phyloP scores from a whole-genome alignment of 2,329 filamentous ascomycete genomes.

The Hypomyces perniciosus region DNA sequence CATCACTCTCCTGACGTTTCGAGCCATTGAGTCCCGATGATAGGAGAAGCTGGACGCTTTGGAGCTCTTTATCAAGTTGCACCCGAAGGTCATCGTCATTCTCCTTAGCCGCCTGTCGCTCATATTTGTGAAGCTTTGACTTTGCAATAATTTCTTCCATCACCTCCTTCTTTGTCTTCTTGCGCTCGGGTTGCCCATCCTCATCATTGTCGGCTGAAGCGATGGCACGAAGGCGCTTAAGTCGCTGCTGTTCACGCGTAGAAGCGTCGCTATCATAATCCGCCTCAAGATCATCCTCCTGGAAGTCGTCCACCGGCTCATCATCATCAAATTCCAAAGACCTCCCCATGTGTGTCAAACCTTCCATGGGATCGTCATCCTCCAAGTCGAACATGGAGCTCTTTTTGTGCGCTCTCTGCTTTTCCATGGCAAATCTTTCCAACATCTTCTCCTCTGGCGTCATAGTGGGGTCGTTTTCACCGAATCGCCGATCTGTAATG shows the following conservation, averaged over 20 bases:
- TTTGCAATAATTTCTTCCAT: conserved; percentile 98
- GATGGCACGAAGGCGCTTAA: conserved; percentile 50
- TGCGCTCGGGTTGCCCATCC: conserved; percentile 64
- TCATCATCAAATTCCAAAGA: conserved; percentile 59
- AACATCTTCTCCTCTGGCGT: conserved; percentile 87
- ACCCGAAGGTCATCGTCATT: conserved; percentile 84
- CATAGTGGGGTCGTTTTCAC: conserved; percentile 92
- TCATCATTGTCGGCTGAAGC: conserved; percentile 40
- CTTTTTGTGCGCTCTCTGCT: conserved; percentile 71
- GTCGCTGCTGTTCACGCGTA: conserved; percentile 46
- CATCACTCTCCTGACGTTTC: conserved; percentile 22
- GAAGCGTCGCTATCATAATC: conserved; percentile 52
- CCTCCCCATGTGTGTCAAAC: conserved; percentile 79
- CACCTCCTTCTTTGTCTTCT: conserved; percentile 93
- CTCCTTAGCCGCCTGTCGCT: conserved; percentile 86
- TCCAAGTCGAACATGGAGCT: conserved; percentile 85
- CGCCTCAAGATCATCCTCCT: conserved; percentile 64
- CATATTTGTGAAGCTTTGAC: conserved; percentile 91
- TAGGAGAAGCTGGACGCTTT: conserved; percentile 68
- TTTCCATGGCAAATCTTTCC: conserved; percentile 84
- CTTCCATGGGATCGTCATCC: conserved; percentile 53
- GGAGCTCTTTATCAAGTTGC: conserved; percentile 77
- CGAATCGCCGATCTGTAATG: conserved; percentile 87
- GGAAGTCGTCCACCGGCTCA: conserved; percentile 63
- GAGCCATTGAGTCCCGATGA: conserved; percentile 41